A percentile compares a stretch with the other conserved stretches of the same genome.
These are phyloP conservation scores for Saturnispora sanitii DNA, from an alignment of 805 yeast species.

Conservation along the genomic window DNA sequence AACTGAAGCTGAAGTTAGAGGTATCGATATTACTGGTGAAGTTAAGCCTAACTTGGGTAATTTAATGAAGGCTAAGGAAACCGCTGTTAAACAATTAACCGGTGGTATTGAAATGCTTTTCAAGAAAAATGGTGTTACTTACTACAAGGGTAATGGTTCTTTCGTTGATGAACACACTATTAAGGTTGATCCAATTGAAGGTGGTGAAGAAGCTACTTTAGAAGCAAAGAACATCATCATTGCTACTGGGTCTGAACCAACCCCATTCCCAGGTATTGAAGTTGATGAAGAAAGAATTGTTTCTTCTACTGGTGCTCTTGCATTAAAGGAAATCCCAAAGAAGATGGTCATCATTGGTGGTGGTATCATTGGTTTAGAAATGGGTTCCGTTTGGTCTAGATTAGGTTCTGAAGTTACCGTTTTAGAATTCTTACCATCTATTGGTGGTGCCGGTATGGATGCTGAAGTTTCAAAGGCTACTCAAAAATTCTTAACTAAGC, in stretches of 20 bases:
- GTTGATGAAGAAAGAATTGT: conserved; percentile 97
- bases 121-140: conserved; percentile 91
- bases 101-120: conserved; percentile 90
- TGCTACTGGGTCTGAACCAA: conserved; percentile 97
- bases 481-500: conserved; percentile 85
- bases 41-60: conserved; percentile 65
- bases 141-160: conserved; percentile 88
- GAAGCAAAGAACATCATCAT: conserved; percentile 83
- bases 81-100: conserved; percentile 80
- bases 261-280: conserved; percentile 97
- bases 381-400: conserved; percentile 97
- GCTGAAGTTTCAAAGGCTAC: conserved; percentile 84
- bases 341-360: conserved; percentile 91
- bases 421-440: conserved; percentile 77
- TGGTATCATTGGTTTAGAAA: conserved; percentile 98
- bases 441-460: conserved; percentile 99
- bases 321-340: conserved; percentile 86
- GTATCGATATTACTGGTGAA: conserved; percentile 69
- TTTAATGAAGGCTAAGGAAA: conserved; percentile 88
- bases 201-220: conserved; percentile 60
- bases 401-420: conserved; percentile 93
- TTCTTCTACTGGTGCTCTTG: conserved; percentile 85
- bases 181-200: conserved; percentile 79
- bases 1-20: conserved; percentile 77
- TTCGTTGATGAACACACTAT: conserved; percentile 73